Percentiles rank a stretch among this genome's conserved stretches.
phyloP scores from a whole-genome alignment of 768 basidiomycete species.

The Leccinum truebloodii region DNA sequence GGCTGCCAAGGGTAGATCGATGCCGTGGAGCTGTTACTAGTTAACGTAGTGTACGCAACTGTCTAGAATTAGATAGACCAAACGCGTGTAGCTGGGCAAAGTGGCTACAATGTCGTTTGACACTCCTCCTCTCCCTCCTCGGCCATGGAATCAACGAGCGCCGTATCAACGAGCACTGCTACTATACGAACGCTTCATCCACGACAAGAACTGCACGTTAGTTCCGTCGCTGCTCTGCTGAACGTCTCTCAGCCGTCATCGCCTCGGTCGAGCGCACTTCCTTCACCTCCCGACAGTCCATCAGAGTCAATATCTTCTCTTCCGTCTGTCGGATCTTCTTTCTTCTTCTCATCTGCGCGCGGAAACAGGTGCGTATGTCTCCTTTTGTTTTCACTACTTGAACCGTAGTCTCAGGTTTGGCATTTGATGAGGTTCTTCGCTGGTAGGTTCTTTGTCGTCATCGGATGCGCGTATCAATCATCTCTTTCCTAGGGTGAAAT shows the following conservation, averaged over 20 bases:
- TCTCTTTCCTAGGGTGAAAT: no score
- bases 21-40: neutral
- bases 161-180: constrained; percentile 37
- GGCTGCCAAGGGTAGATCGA: neutral
- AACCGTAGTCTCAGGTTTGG: no score
- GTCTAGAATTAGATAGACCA: constrained; percentile 18
- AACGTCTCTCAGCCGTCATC: constrained; percentile 45
- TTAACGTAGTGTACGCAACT: neutral
- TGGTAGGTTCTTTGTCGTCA: no score
- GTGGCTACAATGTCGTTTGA: constrained; percentile 12
- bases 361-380: no score
- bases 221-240: constrained; percentile 4
- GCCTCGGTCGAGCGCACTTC: constrained; percentile 48
- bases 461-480: no score
- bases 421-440: no score
- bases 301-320: constrained; percentile 67
- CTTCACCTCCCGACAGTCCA: constrained; percentile 65
- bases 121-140: constrained; percentile 2
- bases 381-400: no score
- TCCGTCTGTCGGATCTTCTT: constrained; percentile 71
- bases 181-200: constrained; percentile 39
- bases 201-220: constrained; percentile 21
- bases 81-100: constrained; percentile 35
- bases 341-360: constrained; percentile 71
- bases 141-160: constrained; percentile 27